Percentiles rank a stretch among this genome's conserved stretches.
These are phyloP conservation scores for Diaporthe helianthi DNA, from an alignment of 2,329 filamentous ascomycete genomes.

Conservation along the genomic window DNA sequence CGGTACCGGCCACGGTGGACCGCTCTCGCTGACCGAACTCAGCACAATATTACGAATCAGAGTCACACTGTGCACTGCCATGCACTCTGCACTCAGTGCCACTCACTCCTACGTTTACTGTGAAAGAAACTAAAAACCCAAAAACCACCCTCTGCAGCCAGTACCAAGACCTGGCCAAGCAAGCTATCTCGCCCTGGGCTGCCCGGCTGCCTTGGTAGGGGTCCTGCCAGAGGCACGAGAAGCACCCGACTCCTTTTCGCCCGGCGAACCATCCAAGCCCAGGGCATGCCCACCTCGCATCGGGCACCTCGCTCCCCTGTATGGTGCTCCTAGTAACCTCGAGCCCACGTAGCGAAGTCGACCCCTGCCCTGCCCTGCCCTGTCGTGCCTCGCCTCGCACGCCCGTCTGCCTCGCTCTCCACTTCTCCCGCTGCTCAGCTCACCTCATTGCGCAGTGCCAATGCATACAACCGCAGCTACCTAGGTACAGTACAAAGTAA, in stretches of 20 bases:
- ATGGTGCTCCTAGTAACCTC: no score
- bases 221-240: not conserved
- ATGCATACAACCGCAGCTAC: not conserved
- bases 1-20: not conserved
- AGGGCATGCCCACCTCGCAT: not conserved
- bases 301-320: not conserved
- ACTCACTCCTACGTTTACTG: not conserved
- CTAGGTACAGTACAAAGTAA: slow-evolving; percentile 17
- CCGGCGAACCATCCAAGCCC: not conserved
- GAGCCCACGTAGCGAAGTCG: no score
- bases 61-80: not conserved
- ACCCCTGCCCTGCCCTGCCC: not conserved
- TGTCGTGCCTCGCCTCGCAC: not conserved
- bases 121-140: no score
- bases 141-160: not conserved
- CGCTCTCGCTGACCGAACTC: slow-evolving; percentile 21
- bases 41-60: slow-evolving; percentile 23
- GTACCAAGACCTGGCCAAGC: not conserved
- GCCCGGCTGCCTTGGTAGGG: not conserved
- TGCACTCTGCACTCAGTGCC: not conserved
- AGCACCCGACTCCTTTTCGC: slow-evolving; percentile 20
- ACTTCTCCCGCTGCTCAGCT: slow-evolving; percentile 2
- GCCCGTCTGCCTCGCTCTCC: no score
- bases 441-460: slow-evolving; percentile 6
- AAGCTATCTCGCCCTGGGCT: not conserved